Percentiles rank a stretch among this genome's conserved stretches.
Evolutionary conservation across 2,329 filamentous ascomycete species (phyloP).

Genomic region (Cladosporium sp.): DNA sequence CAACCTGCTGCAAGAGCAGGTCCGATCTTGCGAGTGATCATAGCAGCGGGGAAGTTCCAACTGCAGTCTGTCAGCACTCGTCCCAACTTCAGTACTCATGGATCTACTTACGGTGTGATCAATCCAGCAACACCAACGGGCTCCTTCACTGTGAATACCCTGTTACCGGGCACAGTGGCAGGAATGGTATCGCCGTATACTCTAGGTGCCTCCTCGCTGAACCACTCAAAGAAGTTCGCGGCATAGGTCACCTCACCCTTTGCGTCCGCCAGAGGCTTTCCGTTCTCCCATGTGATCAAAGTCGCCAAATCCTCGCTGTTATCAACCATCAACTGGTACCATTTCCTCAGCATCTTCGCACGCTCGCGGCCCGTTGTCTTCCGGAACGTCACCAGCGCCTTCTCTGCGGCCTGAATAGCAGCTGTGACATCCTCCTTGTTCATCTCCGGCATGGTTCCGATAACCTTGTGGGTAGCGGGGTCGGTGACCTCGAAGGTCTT

Average conservation of each 20-base stretch:
- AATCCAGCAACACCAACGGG: constrained; percentile 81
- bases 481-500: constrained; percentile 92
- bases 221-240: constrained; percentile 78
- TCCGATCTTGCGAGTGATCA: constrained; percentile 52
- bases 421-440: constrained; percentile 72
- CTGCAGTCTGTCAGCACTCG: background rate
- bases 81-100: background rate
- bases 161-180: constrained; percentile 68
- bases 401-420: constrained; percentile 80
- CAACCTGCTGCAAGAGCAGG: constrained; percentile 83
- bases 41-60: constrained; percentile 73
- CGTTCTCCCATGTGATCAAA: constrained; percentile 87
- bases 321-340: constrained; percentile 78
- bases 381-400: constrained; percentile 72
- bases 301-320: constrained; percentile 79
- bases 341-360: constrained; percentile 72
- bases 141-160: constrained; percentile 77
- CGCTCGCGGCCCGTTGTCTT: constrained; percentile 73
- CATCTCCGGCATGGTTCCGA: constrained; percentile 86
- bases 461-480: constrained; percentile 77
- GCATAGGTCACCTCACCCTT: constrained; percentile 73
- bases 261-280: constrained; percentile 77
- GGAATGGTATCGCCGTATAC: constrained; percentile 75
- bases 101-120: constrained; percentile 63
- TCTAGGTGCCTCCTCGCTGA: constrained; percentile 74